Percentiles rank a stretch among this genome's conserved stretches.
Evolutionary conservation across 2,329 filamentous ascomycete species (phyloP).

Genomic region (Geoglossum cookeanum): DNA sequence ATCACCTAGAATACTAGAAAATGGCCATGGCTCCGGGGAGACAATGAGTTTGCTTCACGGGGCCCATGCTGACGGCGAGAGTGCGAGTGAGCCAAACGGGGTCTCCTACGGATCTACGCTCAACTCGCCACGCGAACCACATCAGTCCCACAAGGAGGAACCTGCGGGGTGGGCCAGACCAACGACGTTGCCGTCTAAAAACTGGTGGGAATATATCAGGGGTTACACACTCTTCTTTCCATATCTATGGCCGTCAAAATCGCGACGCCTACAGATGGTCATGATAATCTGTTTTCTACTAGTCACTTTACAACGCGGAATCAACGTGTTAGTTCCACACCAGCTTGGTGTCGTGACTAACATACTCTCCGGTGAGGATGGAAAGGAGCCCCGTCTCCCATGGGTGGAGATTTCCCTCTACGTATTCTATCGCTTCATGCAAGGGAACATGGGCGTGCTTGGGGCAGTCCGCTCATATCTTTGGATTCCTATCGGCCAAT

Average conservation of each 20-base stretch:
- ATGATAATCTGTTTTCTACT: constrained; percentile 69
- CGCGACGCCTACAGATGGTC: constrained; percentile 52
- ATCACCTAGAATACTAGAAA: constrained; percentile 21
- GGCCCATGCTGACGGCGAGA: constrained; percentile 22
- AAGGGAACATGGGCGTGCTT: constrained; percentile 74
- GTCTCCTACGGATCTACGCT: constrained; percentile 28
- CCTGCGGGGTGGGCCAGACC: constrained; percentile 76
- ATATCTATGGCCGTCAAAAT: constrained; percentile 86
- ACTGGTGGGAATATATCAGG: constrained; percentile 89
- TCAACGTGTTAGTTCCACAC: constrained; percentile 72
- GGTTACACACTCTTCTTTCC: constrained; percentile 91
- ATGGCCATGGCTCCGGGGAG: constrained; percentile 32
- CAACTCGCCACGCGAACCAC: constrained; percentile 20
- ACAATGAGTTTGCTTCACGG: constrained; percentile 42
- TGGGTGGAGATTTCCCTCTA: constrained; percentile 61
- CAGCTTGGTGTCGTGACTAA: constrained; percentile 70
- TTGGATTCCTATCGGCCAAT: constrained; percentile 94
- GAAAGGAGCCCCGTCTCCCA: constrained; percentile 36
- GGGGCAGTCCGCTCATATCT: constrained; percentile 65
- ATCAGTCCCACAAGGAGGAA: constrained; percentile 28
- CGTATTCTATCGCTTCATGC: constrained; percentile 60
- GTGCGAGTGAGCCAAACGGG: constrained; percentile 11
- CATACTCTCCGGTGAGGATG: constrained; percentile 41
- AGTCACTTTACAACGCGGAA: constrained; percentile 57
- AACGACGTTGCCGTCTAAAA: constrained; percentile 65